A percentile compares a stretch with the other conserved stretches of the same genome.
phyloP scores from a whole-genome alignment of 225 moss, liverwort and hornwort genomes.

The Straminergon stramineum region DNA sequence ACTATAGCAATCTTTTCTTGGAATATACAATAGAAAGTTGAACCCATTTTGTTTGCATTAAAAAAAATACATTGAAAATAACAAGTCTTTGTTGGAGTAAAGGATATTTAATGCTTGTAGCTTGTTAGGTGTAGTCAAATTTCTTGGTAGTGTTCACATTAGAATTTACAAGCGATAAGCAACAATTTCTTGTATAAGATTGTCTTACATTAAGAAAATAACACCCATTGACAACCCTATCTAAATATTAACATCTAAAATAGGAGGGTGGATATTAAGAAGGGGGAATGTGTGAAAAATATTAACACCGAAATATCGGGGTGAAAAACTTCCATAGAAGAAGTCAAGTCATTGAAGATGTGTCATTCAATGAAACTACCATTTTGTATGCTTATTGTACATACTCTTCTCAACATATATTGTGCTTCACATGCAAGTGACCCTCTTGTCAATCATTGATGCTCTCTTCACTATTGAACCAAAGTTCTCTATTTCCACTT shows the following conservation, averaged over 20 bases:
- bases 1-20: background rate
- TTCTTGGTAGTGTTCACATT: too few species aligned
- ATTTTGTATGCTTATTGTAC: background rate
- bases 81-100: background rate
- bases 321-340: background rate
- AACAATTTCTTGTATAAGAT: background rate
- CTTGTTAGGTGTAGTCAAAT: background rate
- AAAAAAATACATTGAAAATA: background rate
- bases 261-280: too few species aligned
- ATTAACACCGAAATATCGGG: too few species aligned
- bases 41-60: background rate
- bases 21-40: background rate
- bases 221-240: background rate
- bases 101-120: background rate
- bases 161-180: accelerated
- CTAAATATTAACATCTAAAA: background rate
- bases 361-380: background rate
- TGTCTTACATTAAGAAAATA: background rate
- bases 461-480: background rate
- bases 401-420: background rate
- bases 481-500: background rate
- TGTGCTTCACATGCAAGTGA: background rate
- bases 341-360: background rate
- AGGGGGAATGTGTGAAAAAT: too few species aligned
- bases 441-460: background rate